Percentiles rank a stretch among this genome's conserved stretches.
Evolutionary conservation across 2,329 filamentous ascomycete genomes (phyloP).

Genomic region (Coleophoma crateriformis): DNA sequence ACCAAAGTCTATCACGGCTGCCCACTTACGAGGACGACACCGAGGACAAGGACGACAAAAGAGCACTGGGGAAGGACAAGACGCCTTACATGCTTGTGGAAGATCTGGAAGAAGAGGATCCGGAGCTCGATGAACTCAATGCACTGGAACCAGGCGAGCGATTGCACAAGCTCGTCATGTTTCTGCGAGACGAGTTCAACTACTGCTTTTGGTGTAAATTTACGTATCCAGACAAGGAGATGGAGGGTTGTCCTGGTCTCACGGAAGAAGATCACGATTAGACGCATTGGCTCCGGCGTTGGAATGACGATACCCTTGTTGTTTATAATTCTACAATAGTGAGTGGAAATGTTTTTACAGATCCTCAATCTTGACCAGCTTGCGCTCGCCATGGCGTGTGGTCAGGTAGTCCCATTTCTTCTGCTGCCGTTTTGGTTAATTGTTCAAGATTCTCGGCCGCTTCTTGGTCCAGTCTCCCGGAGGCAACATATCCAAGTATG

Average conservation of each 20-base stretch:
- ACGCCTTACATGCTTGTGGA: slow-evolving; percentile 55
- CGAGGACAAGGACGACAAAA: slow-evolving; percentile 67
- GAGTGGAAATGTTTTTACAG: too few relatives aligned
- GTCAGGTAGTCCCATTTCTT: slow-evolving; percentile 19
- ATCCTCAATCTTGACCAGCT: background rate
- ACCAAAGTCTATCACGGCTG: slow-evolving; percentile 56
- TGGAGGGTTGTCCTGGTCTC: slow-evolving; percentile 86
- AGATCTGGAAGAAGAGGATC: slow-evolving; percentile 71
- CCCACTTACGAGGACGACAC: slow-evolving; percentile 64
- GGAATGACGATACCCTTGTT: slow-evolving; percentile 17
- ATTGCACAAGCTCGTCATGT: slow-evolving; percentile 58
- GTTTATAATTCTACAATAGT: background rate
- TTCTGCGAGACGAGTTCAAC: slow-evolving; percentile 63
- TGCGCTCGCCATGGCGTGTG: slow-evolving; percentile 10
- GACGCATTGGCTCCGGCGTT: slow-evolving; percentile 9
- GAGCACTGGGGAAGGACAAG: slow-evolving; percentile 56
- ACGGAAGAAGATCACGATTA: slow-evolving; percentile 77
- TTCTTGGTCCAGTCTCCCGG: slow-evolving; percentile 4
- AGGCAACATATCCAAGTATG: slow-evolving; percentile 19
- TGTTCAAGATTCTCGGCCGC: background rate
- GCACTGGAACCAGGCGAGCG: slow-evolving; percentile 60
- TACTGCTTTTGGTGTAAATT: slow-evolving; percentile 99
- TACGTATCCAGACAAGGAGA: slow-evolving; percentile 62
- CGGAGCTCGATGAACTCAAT: slow-evolving; percentile 76
- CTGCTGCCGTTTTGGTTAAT: slow-evolving; percentile 6